Base-by-base conservation (phyloP, 2,329 filamentous ascomycete species). In the Sordariomycetes sp. region DNA sequence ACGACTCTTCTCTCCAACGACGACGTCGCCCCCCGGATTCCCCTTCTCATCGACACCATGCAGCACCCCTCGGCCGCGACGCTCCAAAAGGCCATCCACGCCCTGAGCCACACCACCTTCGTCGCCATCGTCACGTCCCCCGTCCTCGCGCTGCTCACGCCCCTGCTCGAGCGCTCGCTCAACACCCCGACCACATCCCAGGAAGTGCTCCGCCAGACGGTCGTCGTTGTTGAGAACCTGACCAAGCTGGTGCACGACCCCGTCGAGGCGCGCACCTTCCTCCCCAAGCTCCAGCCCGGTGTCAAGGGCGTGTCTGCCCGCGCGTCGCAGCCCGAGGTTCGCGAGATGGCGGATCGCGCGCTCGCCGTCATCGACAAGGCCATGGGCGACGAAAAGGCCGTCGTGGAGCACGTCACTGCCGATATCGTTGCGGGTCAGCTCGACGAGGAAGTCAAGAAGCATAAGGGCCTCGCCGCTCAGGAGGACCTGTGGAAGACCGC, bases 171-270 rank as follows among this genome's bases (percentile, higher is more conserved):
- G 74, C 87, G 94, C 64, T 90, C 91, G 20, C 81, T 99, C 60
- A 96, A 96, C 76, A 92, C 86, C 60, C 94, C 92, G 10, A 82
- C 82, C 17, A 99, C 94, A 4, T 80, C 89, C 3, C 94, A 99
- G 70, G 94, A 99, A 74, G 91, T 97, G 24, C 79, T 96, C 58
- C 87, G 94, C 60, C 92, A 96, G 74, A 96, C 94, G 2, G 90
- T 95, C 34, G 90, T 99, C 57, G 95, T 99, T 55, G 88, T 94
- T 22, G 94, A 99, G 75, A 99, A 99, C 74, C 77, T 99, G 75
- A 99, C 94, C 60, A 97, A 96, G 76, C 84, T 99, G 35, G 94
- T 99, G 32, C 94, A 99, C 71, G 91, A 86, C 69, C 94, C 94
- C 15, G 84, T 96, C 60, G 94, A 99, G 76, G 94, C 94, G 36